A percentile compares a stretch with the other conserved stretches of the same genome.
Evolutionary conservation across 352 stramenopile genomes (phyloP).

Genomic region (Pythium brachiatum): DNA sequence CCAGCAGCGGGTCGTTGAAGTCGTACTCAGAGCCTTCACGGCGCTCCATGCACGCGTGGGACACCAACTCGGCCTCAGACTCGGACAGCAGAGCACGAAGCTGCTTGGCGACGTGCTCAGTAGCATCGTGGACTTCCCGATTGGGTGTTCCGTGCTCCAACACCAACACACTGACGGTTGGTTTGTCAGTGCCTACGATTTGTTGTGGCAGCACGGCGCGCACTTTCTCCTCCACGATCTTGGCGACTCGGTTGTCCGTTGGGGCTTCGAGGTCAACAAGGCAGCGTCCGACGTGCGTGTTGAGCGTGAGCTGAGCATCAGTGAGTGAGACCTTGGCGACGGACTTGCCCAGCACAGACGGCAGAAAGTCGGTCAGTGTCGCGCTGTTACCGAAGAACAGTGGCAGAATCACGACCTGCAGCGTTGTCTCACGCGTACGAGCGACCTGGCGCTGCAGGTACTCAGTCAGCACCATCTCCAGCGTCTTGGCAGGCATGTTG

Average conservation of each 20-base stretch:
- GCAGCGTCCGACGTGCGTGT: conserved; percentile 44
- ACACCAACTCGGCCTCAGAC: conserved; percentile 41
- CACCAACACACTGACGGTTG: conserved; percentile 53
- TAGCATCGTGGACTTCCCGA: conserved; percentile 62
- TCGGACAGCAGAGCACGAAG: conserved; percentile 34
- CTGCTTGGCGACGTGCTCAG: conserved; percentile 55
- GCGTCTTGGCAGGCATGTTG: conserved; percentile 56
- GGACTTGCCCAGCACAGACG: conserved; percentile 49
- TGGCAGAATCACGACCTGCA: conserved; percentile 60
- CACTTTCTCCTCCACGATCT: conserved; percentile 61
- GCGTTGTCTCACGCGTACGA: conserved; percentile 9
- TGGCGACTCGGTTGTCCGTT: conserved; percentile 53
- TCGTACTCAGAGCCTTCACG: conserved; percentile 65
- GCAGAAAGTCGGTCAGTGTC: conserved; percentile 77
- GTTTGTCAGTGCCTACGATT: conserved; percentile 20
- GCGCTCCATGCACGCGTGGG: conserved; percentile 75
- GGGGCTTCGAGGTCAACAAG: conserved; percentile 51
- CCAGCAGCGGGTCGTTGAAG: conserved; percentile 82
- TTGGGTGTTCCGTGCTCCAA: conserved; percentile 77
- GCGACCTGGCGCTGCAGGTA: conserved; percentile 30
- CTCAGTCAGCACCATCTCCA: conserved; percentile 58
- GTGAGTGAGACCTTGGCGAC: conserved; percentile 19
- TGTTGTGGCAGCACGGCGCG: conserved; percentile 29
- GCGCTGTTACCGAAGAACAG: conserved; percentile 79
- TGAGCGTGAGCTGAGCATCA: conserved; percentile 19